phyloP scores from a whole-genome alignment of 2,329 filamentous ascomycete species.

The Fusarium anthophilum region DNA sequence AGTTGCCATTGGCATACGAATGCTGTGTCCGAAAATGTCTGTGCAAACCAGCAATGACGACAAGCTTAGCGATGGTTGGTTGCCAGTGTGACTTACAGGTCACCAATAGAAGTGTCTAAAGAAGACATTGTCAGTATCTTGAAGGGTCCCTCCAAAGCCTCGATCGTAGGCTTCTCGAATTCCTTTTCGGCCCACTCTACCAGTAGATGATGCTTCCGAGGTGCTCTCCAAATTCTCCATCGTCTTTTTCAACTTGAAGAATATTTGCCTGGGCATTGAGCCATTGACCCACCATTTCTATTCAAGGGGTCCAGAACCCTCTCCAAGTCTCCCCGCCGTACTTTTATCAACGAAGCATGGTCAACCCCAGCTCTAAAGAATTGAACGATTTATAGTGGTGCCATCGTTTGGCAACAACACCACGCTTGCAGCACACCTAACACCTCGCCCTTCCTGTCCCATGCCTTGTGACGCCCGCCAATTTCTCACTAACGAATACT shows the following conservation, averaged over 20 bases:
- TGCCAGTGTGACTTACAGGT: neutral
- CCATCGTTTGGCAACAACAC: constrained; percentile 36
- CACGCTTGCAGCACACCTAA: constrained; percentile 30
- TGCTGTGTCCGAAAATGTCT: neutral
- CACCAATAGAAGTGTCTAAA: neutral
- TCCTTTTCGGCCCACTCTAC: constrained; percentile 15
- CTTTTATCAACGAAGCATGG: neutral
- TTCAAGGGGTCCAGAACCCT: constrained; percentile 33
- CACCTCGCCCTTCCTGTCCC: constrained; percentile 11
- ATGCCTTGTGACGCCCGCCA: constrained; percentile 23
- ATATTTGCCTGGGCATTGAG: neutral
- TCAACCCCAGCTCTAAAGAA: neutral
- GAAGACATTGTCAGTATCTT: constrained; percentile 3
- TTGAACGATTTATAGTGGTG: constrained; percentile 24
- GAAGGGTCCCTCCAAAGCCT: constrained; percentile 13
- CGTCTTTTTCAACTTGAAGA: neutral
- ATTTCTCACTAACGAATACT: constrained; percentile 16
- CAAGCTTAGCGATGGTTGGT: neutral
- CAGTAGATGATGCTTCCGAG: neutral
- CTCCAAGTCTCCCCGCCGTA: constrained; percentile 2
- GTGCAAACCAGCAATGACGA: constrained; percentile 19
- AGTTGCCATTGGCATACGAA: neutral
- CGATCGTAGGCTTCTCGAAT: constrained; percentile 10
- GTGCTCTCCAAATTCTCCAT: constrained; percentile 2
- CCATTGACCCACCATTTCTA: constrained; percentile 17